phyloP scores from a whole-genome alignment of 1,284 basidiomycete genomes.

The Volvariella volvacea region DNA sequence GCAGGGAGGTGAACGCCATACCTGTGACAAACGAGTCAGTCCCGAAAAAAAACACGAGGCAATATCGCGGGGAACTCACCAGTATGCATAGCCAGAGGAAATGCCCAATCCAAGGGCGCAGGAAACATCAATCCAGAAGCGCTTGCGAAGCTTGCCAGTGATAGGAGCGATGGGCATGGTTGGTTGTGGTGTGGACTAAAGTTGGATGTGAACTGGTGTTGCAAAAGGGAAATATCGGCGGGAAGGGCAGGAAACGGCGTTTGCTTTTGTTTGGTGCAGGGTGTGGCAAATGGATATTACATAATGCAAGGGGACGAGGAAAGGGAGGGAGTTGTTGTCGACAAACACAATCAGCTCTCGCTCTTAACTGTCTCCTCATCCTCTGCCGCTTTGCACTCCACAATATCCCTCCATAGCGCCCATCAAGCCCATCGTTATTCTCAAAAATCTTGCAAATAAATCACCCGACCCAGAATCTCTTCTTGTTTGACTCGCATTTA shows the following conservation, averaged over 20 bases:
- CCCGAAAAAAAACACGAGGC: slow-evolving; percentile 12
- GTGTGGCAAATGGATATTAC: no score
- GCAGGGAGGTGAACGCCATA: slow-evolving; percentile 71
- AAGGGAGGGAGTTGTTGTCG: not conserved
- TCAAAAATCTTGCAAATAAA: slow-evolving; percentile 12
- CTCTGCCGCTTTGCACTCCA: slow-evolving; percentile 10
- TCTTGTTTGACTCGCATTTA: slow-evolving; percentile 12
- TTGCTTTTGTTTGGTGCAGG: no score
- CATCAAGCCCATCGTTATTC: not conserved
- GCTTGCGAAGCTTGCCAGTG: slow-evolving; percentile 84
- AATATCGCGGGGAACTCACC: slow-evolving; percentile 43
- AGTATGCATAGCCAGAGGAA: slow-evolving; percentile 68
- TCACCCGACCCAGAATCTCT: slow-evolving; percentile 18
- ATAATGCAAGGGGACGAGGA: no score
- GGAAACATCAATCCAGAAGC: slow-evolving; percentile 75
- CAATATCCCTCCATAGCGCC: slow-evolving; percentile 1
- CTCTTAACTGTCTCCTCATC: slow-evolving; percentile 8
- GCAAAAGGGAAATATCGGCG: slow-evolving; percentile 32
- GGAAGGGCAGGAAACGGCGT: not conserved
- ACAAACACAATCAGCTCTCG: slow-evolving; percentile 5
- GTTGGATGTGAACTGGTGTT: slow-evolving; percentile 12
- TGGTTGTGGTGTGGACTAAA: slow-evolving; percentile 9
- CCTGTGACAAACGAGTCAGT: slow-evolving; percentile 36
- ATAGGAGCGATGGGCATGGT: slow-evolving; percentile 80
- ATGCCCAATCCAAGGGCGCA: slow-evolving; percentile 68